Conservation (phyloP, 176 grass and related monocot species). For the Phoenix roebelenii region DNA sequence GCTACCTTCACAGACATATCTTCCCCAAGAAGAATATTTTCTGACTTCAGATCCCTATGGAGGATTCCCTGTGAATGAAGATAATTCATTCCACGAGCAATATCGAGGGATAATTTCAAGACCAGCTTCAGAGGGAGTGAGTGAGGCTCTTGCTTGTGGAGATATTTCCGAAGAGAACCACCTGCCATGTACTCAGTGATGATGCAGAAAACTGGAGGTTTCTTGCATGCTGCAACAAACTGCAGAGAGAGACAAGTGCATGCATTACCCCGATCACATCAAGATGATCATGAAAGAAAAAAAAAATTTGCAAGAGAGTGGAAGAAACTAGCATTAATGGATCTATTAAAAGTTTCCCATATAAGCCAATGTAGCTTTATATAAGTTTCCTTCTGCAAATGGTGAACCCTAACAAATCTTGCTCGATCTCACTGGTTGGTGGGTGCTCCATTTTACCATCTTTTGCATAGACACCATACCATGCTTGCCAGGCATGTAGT, state of each 20-base stretch:
- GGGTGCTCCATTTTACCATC: no score
- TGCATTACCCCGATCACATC: no score
- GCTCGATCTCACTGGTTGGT: no score
- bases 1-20: constrained; percentile 93
- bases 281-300: no score
- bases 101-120: constrained; percentile 79
- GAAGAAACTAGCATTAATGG: no score
- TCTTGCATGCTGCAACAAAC: constrained; percentile 99
- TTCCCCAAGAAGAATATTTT: constrained; percentile 92
- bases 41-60: constrained; percentile 94
- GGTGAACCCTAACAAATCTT: no score
- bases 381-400: no score
- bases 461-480: no score
- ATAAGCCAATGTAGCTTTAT: no score
- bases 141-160: constrained; percentile 78
- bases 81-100: constrained; percentile 93
- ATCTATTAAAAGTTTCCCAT: no score
- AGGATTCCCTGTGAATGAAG: constrained; percentile 88
- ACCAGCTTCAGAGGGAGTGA: constrained; percentile 65
- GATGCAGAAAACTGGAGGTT: constrained; percentile 91
- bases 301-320: no score
- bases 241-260: constrained; percentile 10
- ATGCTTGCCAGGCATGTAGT: no score
- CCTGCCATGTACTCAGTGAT: constrained; percentile 95
- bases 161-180: constrained; percentile 86